Evolutionary conservation across 2,329 filamentous ascomycete species (phyloP).

Genomic region (Coniochaeta pulveracea): DNA sequence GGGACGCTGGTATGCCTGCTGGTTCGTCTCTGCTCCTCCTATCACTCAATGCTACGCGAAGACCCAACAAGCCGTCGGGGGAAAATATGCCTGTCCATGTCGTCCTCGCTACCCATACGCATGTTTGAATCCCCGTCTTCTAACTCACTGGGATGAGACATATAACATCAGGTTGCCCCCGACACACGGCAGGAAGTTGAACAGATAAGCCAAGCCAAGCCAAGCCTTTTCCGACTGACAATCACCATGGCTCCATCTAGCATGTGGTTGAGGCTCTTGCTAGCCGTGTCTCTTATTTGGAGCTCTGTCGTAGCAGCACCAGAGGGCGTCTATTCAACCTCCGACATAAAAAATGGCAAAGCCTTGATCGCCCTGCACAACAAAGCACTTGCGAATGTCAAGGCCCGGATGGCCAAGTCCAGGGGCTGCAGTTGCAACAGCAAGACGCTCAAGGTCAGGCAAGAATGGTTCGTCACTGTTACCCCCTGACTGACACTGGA

Average conservation of each 20-base stretch:
- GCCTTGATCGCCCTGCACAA: background rate
- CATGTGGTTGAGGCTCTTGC: slow-evolving; percentile 1
- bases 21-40: too few species aligned
- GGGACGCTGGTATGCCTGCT: too few species aligned
- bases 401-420: background rate
- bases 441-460: background rate
- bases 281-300: background rate
- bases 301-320: background rate
- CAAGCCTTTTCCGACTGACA: too few species aligned
- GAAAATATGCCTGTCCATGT: too few species aligned
- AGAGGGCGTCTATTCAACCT: background rate
- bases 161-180: too few species aligned
- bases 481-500: background rate
- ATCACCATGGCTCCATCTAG: background rate
- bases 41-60: too few species aligned
- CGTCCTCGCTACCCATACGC: too few species aligned
- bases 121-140: too few species aligned
- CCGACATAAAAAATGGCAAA: background rate
- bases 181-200: too few species aligned
- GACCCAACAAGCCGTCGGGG: too few species aligned
- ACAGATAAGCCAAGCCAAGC: background rate
- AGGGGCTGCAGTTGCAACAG: background rate
- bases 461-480: background rate
- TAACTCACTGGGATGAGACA: too few species aligned
- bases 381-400: background rate